These are phyloP conservation scores for Coprinellus micaceus DNA, from an alignment of 768 basidiomycete genomes.

Conservation along the genomic window DNA sequence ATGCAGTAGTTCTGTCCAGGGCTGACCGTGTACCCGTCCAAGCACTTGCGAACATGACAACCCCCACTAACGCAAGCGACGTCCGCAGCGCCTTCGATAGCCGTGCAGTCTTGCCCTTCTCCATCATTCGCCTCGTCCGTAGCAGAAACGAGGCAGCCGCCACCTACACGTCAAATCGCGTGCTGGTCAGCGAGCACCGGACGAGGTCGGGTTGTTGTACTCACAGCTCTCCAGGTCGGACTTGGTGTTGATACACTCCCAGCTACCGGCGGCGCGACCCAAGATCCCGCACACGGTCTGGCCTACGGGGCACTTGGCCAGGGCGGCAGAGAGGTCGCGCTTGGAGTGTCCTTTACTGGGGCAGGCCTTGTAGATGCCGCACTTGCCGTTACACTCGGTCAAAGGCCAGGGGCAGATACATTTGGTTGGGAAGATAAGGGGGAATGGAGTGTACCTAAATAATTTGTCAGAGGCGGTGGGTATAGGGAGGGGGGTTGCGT, in stretches of 20 bases:
- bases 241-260: conserved; percentile 48
- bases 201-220: conserved; percentile 14
- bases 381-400: conserved; percentile 48
- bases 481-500: conserved; percentile 10
- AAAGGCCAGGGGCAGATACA: conserved; percentile 42
- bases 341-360: conserved; percentile 28
- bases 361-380: conserved; percentile 32
- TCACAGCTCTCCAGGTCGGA: conserved; percentile 51
- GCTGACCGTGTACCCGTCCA: conserved; percentile 34
- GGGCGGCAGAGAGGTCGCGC: conserved; percentile 24
- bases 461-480: background rate
- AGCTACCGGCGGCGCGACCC: conserved; percentile 33
- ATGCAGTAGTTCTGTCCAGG: conserved; percentile 21
- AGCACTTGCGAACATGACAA: conserved; percentile 45
- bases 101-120: conserved; percentile 47
- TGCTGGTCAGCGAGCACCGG: background rate
- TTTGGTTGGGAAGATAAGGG: conserved; percentile 28
- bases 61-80: conserved; percentile 43
- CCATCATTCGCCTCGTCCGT: conserved; percentile 16
- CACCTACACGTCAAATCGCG: conserved; percentile 31
- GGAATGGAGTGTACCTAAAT: conserved; percentile 26
- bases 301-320: conserved; percentile 34
- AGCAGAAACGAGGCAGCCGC: conserved; percentile 41
- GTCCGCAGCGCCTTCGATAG: conserved; percentile 43
- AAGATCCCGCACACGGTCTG: conserved; percentile 42